Base-by-base conservation (phyloP, 2,329 filamentous ascomycete genomes). In the Calonectria pseudoreteaudii region DNA sequence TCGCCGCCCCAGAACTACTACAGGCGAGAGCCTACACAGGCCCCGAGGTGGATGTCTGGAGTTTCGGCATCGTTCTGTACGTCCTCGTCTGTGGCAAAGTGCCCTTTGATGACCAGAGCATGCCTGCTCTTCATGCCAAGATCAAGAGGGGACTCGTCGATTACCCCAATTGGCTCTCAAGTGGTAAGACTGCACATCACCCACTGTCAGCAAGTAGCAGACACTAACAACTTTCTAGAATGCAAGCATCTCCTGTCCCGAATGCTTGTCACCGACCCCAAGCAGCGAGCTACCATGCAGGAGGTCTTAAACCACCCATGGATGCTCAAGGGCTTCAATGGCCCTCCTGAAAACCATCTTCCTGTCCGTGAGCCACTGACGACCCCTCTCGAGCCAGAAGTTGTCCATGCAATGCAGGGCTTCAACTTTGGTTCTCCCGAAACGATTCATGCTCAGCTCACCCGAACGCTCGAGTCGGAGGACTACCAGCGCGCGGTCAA, bases 21-120 rank as follows among this genome's bases (percentile, higher is more conserved):
- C 96, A 98, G 83, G 97, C 97, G 44, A 94, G 94, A 81, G 95
- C 96, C 72, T 99, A 99, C 82, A 98, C 95, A 1, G 97, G 97
- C 0, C 97, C 97, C 0, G 97, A 99, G 83, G 97, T 99, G 34
- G 97, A 99, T 82, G 91, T 98, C 1, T 99, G 97, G 97, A 98
- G 97, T 86, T 98, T 98, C 85, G 97, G 97, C 28, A 98, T 99
- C 79, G 97, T 99, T 16, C 90, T 99, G 18, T 99, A 98, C 81
- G 97, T 99, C 72, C 86, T 99, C 75, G 97, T 98, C 5, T 98
- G 97, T 82, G 97, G 97, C 67, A 98, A 98, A 85, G 97, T 99
- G 4, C 97, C 97, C 0, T 99, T 99, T 81, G 97, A 99, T 83
- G 97, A 99, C 82, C 97, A 99, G 86, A 98, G 96, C 86, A 99